Evolutionary conservation across 129 eudicot genomes (phyloP).

Genomic region (Pittosporum tobira): DNA sequence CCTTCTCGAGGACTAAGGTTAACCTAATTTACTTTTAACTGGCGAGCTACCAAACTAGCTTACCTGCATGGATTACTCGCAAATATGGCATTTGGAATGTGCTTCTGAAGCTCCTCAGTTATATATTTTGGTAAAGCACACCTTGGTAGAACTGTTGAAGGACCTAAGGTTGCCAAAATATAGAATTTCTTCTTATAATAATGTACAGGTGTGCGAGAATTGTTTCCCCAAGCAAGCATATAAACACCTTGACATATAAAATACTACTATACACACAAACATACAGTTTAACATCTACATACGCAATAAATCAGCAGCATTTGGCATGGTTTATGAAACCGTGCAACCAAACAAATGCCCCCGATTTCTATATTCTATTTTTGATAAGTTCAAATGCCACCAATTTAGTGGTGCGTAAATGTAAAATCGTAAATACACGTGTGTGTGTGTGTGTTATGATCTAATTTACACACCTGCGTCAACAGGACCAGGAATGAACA

Average conservation of each 20-base stretch:
- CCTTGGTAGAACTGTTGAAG: constrained; percentile 85
- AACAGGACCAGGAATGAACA: constrained; percentile 93
- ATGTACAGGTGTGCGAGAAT: too few relatives aligned
- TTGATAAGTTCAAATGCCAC: too few relatives aligned
- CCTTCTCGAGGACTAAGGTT: background rate
- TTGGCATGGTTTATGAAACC: too few relatives aligned
- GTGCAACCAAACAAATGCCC: too few relatives aligned
- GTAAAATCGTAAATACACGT: background rate
- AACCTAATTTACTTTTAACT: background rate
- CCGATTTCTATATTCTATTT: too few relatives aligned
- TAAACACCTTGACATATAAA: too few relatives aligned
- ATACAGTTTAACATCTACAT: too few relatives aligned
- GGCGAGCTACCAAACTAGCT: background rate
- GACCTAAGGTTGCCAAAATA: constrained; percentile 41
- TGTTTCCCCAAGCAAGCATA: too few relatives aligned
- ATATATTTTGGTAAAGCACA: constrained; percentile 70
- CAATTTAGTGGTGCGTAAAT: too few relatives aligned
- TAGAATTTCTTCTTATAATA: background rate
- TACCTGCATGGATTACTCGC: constrained; percentile 96
- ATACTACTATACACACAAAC: too few relatives aligned
- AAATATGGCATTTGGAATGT: constrained; percentile 73
- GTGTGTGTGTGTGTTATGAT: too few relatives aligned
- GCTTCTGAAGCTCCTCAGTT: constrained; percentile 65
- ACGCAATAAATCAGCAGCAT: too few relatives aligned
- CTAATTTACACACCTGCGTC: constrained; percentile 53